phyloP scores from a whole-genome alignment of 192 early-diverging fungal genomes.

The Entomortierella parvispora region DNA sequence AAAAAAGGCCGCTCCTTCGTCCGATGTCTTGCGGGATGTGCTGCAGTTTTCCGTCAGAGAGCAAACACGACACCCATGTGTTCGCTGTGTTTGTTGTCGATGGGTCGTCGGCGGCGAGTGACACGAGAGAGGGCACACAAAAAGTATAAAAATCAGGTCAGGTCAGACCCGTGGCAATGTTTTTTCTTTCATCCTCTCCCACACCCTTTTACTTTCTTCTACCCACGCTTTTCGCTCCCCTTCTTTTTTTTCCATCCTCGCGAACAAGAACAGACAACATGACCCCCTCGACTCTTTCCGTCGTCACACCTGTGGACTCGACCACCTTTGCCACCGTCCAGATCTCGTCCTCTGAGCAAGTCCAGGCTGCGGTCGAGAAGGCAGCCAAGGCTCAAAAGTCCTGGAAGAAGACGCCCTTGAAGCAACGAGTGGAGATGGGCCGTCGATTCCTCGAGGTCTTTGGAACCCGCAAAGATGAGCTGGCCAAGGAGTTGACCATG shows the following conservation, averaged over 20 bases:
- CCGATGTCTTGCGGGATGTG: too few species aligned
- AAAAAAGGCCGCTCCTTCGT: too few species aligned
- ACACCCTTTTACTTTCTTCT: neutral
- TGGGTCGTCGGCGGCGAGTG: too few species aligned
- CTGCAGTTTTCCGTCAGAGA: too few species aligned
- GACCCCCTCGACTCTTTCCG: slow-evolving; percentile 19
- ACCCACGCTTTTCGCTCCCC: neutral
- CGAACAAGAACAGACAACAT: neutral
- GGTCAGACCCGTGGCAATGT: too few species aligned
- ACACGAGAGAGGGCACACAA: too few species aligned
- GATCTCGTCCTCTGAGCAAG: slow-evolving; percentile 40
- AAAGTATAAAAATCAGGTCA: too few species aligned
- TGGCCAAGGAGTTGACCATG: slow-evolving; percentile 64
- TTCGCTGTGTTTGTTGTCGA: too few species aligned
- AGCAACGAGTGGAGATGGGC: slow-evolving; percentile 61
- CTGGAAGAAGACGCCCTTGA: slow-evolving; percentile 67
- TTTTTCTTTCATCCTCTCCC: too few species aligned
- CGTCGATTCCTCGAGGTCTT: slow-evolving; percentile 65
- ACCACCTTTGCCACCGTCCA: slow-evolving; percentile 34
- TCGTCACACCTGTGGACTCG: slow-evolving; percentile 51
- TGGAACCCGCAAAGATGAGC: slow-evolving; percentile 62
- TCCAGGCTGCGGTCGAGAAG: slow-evolving; percentile 53
- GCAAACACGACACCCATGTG: too few species aligned
- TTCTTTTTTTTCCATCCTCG: neutral
- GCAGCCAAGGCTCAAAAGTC: slow-evolving; percentile 56